A percentile compares a stretch with the other conserved stretches of the same genome.
These are phyloP conservation scores for Hortiboletus flavorubellus DNA, from an alignment of 768 basidiomycete genomes.

Conservation along the genomic window DNA sequence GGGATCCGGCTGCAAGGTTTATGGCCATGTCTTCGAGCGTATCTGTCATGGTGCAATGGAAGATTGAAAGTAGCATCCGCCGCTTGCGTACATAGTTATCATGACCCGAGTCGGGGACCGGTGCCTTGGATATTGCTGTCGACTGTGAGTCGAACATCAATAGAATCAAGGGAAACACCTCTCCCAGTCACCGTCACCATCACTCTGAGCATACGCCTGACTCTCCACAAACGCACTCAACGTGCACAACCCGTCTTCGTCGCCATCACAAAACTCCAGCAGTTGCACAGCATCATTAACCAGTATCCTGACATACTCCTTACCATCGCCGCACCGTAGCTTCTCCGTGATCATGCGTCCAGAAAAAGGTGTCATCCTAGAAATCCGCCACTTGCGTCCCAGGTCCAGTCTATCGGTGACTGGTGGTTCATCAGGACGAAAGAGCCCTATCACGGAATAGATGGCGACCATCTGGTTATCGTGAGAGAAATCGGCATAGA, in stretches of 20 bases:
- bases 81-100: too few relatives aligned
- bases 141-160: neutral
- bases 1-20: too few relatives aligned
- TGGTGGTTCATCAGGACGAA: slow-evolving; percentile 31
- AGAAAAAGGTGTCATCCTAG: slow-evolving; percentile 69
- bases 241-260: slow-evolving; percentile 55
- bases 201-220: slow-evolving; percentile 62
- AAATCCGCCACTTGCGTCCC: slow-evolving; percentile 48
- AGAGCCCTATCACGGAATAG: slow-evolving; percentile 59
- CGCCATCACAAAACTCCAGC: slow-evolving; percentile 56
- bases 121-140: too few relatives aligned
- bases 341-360: slow-evolving; percentile 73
- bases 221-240: slow-evolving; percentile 65
- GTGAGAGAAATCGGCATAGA: slow-evolving; percentile 85
- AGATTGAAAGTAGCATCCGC: too few relatives aligned
- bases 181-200: slow-evolving; percentile 72
- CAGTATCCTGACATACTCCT: slow-evolving; percentile 64
- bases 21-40: too few relatives aligned
- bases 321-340: slow-evolving; percentile 41
- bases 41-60: too few relatives aligned
- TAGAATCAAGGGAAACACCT: slow-evolving; percentile 46
- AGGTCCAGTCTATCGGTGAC: slow-evolving; percentile 18
- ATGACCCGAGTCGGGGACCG: too few relatives aligned
- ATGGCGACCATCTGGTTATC: slow-evolving; percentile 85
- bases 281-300: slow-evolving; percentile 74